Evolutionary conservation across 768 basidiomycete genomes (phyloP), one percentile per base, ranked within the genome.

Genomic region (Lyophyllum atratum): DNA sequence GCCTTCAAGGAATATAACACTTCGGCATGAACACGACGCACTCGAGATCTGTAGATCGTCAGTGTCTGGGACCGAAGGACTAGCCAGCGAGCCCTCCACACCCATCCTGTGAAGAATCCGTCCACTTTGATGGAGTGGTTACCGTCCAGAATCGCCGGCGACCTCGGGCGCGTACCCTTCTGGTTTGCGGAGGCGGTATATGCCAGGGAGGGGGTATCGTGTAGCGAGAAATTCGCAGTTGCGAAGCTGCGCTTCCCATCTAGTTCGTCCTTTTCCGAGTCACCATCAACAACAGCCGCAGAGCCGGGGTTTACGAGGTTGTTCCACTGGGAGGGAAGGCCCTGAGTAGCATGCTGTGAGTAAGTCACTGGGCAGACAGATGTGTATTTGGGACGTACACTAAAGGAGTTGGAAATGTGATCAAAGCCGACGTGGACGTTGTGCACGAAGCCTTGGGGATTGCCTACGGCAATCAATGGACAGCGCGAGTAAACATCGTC

Each of bases 41-140:
- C 92, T 80, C 92, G 89, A 59, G 81, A 85, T 76, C 87, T 89
- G 64, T 89, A 87, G 63, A 94, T 82, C 42, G 80, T 79, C 31
- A 95, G 70, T 26, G 82, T 75, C 56, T 83, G 77, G 29, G 85
- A 86, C 56, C 82, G 84, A 58, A 95, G 74, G 7, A 90, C 80
- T 44, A 93, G 71, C 86, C 87, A 93, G 61, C 87, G 84, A 67
- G 86, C 84, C 64, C 83, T 80, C 84, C 91, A 93, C 47, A 90
- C 75, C 76, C 87, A 90, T 52, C 87, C 85, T 12, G 85, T 82
- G 52, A 93, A 81, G 11, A 71, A 52, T 0, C 89, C 89, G 55
- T 89, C 86, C 66, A 90, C 90, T 76, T 91, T 93, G 63, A 92
- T 76, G 62, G 79, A 80, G 53, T 86, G 87, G 43, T 73, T 74